A percentile compares a stretch with the other conserved stretches of the same genome.
phyloP scores from a whole-genome alignment of 2,329 filamentous ascomycete genomes.

The Aspergillus uvarum region DNA sequence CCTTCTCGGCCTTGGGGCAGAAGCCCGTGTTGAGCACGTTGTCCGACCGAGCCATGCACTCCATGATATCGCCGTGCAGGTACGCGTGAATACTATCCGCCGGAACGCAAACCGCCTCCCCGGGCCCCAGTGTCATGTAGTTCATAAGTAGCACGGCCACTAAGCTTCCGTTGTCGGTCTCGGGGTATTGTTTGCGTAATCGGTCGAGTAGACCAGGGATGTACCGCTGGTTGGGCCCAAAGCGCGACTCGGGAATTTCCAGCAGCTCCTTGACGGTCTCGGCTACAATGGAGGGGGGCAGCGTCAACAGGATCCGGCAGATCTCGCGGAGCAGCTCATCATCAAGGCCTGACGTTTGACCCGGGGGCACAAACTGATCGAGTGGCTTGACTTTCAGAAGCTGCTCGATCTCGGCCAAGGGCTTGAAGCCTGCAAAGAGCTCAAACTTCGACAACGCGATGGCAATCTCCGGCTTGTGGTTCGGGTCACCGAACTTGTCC shows the following conservation, averaged over 20 bases:
- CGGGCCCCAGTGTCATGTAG: slow-evolving; percentile 63
- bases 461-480: slow-evolving; percentile 80
- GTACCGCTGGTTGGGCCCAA: slow-evolving; percentile 54
- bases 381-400: slow-evolving; percentile 59
- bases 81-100: slow-evolving; percentile 75
- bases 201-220: slow-evolving; percentile 65
- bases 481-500: slow-evolving; percentile 66
- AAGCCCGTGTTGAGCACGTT: slow-evolving; percentile 75
- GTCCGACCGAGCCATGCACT: slow-evolving; percentile 75
- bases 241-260: slow-evolving; percentile 48
- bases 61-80: slow-evolving; percentile 70
- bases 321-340: slow-evolving; percentile 59
- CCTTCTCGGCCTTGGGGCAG: slow-evolving; percentile 65
- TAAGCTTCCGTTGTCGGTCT: slow-evolving; percentile 64
- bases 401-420: slow-evolving; percentile 58
- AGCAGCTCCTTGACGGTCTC: slow-evolving; percentile 55
- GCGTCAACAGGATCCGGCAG: slow-evolving; percentile 55
- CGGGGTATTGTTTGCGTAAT: slow-evolving; percentile 63
- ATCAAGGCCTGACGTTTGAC: slow-evolving; percentile 47
- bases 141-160: slow-evolving; percentile 75
- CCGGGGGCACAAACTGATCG: slow-evolving; percentile 52
- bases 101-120: slow-evolving; percentile 68
- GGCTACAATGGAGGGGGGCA: slow-evolving; percentile 53
- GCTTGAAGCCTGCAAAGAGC: slow-evolving; percentile 74
- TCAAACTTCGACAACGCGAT: slow-evolving; percentile 71